Conservation (phyloP, 345 rosid genomes). For the Sonneratia caseolaris region DNA sequence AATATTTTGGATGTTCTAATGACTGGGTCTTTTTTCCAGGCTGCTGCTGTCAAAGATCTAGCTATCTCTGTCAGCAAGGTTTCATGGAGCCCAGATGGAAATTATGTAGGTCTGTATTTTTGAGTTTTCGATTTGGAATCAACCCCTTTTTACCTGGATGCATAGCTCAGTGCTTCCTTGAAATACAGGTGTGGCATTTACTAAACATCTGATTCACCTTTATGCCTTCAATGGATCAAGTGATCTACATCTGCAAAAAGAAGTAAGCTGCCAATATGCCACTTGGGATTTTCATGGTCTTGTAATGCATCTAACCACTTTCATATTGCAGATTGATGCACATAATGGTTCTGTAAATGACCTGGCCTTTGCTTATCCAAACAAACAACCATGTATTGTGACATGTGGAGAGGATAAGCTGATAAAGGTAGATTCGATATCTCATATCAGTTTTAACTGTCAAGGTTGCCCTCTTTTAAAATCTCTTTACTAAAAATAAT, state of each 20-base stretch:
- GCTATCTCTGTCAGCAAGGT: too few relatives aligned
- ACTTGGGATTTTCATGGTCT: background rate
- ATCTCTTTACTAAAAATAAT: constrained; percentile 16
- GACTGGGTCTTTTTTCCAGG: constrained; percentile 22
- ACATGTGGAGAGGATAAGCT: constrained; percentile 90
- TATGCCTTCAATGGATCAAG: constrained; percentile 21
- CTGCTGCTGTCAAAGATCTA: too few relatives aligned
- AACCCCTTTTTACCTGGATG: background rate
- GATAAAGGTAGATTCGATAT: constrained; percentile 49
- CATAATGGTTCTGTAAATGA: constrained; percentile 83
- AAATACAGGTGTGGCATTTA: constrained; percentile 25
- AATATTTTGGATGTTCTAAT: background rate
- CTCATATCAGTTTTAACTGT: background rate
- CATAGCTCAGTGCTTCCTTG: background rate
- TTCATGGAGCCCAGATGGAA: too few relatives aligned
- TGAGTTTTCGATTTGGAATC: background rate
- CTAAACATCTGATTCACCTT: constrained; percentile 24
- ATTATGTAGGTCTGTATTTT: background rate
- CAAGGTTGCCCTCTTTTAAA: constrained; percentile 6
- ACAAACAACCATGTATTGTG: constrained; percentile 65
- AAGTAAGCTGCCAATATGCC: constrained; percentile 12
- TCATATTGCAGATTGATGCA: constrained; percentile 59
- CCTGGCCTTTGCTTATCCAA: constrained; percentile 79
- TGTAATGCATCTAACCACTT: background rate
- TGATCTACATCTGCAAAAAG: constrained; percentile 19